A percentile compares a stretch with the other conserved stretches of the same genome.
These are phyloP conservation scores for Caryocar brasiliense DNA, from an alignment of 441 rosid genomes.

Conservation along the genomic window DNA sequence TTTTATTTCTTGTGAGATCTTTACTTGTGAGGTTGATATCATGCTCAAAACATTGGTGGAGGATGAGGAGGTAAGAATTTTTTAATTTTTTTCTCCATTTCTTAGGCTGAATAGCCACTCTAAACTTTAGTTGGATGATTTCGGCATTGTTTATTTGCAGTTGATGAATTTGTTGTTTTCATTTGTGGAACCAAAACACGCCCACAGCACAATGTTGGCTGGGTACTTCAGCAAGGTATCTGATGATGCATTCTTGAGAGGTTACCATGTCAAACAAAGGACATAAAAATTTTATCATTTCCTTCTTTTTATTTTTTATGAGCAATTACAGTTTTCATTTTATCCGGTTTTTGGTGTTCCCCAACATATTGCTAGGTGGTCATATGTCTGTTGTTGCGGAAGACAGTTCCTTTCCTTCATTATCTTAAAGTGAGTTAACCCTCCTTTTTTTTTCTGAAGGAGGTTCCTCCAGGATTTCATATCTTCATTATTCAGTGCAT, in stretches of 20 bases:
- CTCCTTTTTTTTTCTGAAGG: conserved; percentile 1
- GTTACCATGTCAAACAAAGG: too few relatives aligned
- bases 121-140: too few relatives aligned
- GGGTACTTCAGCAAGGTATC: conserved; percentile 96
- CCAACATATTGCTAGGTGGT: conserved; percentile 44
- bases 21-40: conserved; percentile 94
- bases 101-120: too few relatives aligned
- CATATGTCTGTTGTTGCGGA: conserved; percentile 83
- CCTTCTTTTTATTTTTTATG: too few relatives aligned
- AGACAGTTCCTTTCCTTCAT: conserved; percentile 76
- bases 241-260: not conserved
- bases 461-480: too few relatives aligned
- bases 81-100: not conserved
- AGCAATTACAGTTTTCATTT: not conserved
- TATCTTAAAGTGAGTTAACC: conserved; percentile 68
- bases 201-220: conserved; percentile 84
- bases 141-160: conserved; percentile 32
- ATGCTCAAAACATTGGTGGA: conserved; percentile 82
- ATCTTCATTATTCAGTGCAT: too few relatives aligned
- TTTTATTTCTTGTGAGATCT: conserved; percentile 86
- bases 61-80: conserved; percentile 66
- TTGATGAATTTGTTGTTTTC: conserved; percentile 86
- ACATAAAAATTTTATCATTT: too few relatives aligned
- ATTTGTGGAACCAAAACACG: conserved; percentile 81
- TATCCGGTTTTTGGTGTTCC: not conserved